Conservation (phyloP, 225 moss, liverwort and hornwort species). For the Antitrichia curtipendula region DNA sequence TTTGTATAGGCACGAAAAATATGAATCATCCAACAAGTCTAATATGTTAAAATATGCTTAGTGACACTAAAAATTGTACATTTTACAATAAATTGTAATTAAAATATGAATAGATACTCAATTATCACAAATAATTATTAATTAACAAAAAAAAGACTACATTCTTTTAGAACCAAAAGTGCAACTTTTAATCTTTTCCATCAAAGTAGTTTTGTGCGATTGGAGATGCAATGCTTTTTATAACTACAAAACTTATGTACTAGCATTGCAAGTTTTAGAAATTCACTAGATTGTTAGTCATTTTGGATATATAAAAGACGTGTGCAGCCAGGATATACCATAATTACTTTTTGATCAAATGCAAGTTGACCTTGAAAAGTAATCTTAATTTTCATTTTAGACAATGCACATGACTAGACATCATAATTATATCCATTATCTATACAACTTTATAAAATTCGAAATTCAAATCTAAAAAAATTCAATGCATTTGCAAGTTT, state of each 20-base stretch:
- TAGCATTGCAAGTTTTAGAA: not conserved
- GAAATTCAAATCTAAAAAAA: not conserved
- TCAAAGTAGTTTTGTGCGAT: not conserved
- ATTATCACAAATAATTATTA: not conserved
- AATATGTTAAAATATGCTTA: not conserved
- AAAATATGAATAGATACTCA: not conserved
- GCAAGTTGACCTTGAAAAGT: not conserved
- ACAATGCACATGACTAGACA: not conserved
- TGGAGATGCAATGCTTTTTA: accelerated
- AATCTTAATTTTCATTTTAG: not conserved
- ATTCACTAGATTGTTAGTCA: not conserved
- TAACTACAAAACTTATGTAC: accelerated
- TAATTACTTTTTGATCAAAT: not conserved
- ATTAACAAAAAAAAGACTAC: not conserved
- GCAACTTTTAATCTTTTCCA: accelerated
- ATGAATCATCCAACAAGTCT: not conserved
- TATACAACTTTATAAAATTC: too few species aligned
- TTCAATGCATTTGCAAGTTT: not conserved
- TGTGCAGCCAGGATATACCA: accelerated
- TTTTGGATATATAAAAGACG: accelerated
- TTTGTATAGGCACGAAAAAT: not conserved
- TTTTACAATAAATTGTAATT: not conserved
- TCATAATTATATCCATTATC: not conserved
- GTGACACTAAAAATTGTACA: not conserved
- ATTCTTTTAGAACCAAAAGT: not conserved